Percentiles rank a stretch among this genome's conserved stretches.
phyloP scores from a whole-genome alignment of 495 filamentous ascomycete species.

The Aspergillus bridgeri region DNA sequence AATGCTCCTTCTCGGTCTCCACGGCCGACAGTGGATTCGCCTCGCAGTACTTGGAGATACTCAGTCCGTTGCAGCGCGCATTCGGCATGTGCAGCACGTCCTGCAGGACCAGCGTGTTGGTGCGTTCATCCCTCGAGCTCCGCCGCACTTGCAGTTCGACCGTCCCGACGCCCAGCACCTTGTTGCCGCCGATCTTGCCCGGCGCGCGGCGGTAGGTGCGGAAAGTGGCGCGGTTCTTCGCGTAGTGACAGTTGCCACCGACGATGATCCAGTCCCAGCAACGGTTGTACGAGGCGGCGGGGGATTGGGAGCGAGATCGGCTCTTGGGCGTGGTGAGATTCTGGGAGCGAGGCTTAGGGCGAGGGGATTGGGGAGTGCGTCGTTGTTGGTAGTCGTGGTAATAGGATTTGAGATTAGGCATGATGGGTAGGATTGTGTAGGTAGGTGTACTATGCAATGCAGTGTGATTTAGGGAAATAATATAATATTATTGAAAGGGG shows the following conservation, averaged over 20 bases:
- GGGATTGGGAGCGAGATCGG: not conserved
- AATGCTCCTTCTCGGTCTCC: conserved; percentile 7
- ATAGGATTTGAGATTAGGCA: not conserved
- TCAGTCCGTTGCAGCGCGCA: conserved; percentile 26
- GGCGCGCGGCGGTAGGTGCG: conserved; percentile 19
- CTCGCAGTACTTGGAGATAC: conserved; percentile 8
- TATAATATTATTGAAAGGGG: no score
- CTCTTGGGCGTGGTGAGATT: not conserved
- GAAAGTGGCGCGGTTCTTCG: conserved; percentile 26
- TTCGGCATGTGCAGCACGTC: conserved; percentile 26
- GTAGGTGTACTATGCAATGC: no score
- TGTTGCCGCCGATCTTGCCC: conserved; percentile 6
- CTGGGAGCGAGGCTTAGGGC: not conserved
- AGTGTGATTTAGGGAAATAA: no score
- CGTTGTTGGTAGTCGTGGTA: not conserved
- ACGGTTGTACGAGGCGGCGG: conserved; percentile 9
- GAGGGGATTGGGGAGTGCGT: not conserved
- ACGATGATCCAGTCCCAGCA: conserved; percentile 29
- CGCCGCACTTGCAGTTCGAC: conserved; percentile 20
- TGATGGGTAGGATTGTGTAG: not conserved
- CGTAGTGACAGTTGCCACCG: conserved; percentile 23
- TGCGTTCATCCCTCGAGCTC: conserved; percentile 5
- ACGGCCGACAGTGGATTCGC: conserved; percentile 1
- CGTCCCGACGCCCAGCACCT: conserved; percentile 22
- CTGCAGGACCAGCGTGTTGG: conserved; percentile 16